phyloP scores from a whole-genome alignment of 768 basidiomycete species.

The Leucogyrophana mollusca region DNA sequence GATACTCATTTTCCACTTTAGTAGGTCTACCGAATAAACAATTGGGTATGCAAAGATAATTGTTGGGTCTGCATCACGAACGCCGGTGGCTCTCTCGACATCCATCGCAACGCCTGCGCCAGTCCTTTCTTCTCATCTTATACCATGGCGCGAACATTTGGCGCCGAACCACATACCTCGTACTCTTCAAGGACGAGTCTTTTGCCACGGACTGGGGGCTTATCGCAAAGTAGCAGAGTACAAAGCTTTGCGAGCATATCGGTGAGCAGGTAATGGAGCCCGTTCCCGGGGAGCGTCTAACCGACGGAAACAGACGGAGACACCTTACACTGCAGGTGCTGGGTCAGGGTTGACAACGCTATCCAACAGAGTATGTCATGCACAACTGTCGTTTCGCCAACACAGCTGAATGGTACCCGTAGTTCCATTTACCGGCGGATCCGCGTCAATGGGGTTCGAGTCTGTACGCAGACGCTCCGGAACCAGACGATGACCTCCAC shows the following conservation, averaged over 20 bases:
- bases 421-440: slow-evolving; percentile 69
- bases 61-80: too few species aligned
- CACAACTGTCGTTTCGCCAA: background rate
- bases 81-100: too few species aligned
- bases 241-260: slow-evolving; percentile 25
- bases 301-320: slow-evolving; percentile 19
- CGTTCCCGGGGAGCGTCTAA: background rate
- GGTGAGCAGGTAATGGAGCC: slow-evolving; percentile 7
- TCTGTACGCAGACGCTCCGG: slow-evolving; percentile 51
- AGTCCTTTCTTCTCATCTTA: too few species aligned
- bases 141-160: slow-evolving; percentile 15
- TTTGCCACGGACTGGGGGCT: slow-evolving; percentile 8
- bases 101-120: too few species aligned
- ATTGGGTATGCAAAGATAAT: too few species aligned
- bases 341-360: slow-evolving; percentile 35
- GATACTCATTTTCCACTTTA: background rate
- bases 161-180: background rate
- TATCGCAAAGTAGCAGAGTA: slow-evolving; percentile 19
- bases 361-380: slow-evolving; percentile 41
- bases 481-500: slow-evolving; percentile 73
- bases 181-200: slow-evolving; percentile 13
- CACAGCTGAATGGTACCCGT: background rate
- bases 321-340: slow-evolving; percentile 41
- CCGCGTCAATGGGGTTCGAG: slow-evolving; percentile 66
- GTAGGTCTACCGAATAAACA: slow-evolving; percentile 1